Evolutionary conservation across 306 rosid species (phyloP).

Genomic region (Sechiopsis laciniata): DNA sequence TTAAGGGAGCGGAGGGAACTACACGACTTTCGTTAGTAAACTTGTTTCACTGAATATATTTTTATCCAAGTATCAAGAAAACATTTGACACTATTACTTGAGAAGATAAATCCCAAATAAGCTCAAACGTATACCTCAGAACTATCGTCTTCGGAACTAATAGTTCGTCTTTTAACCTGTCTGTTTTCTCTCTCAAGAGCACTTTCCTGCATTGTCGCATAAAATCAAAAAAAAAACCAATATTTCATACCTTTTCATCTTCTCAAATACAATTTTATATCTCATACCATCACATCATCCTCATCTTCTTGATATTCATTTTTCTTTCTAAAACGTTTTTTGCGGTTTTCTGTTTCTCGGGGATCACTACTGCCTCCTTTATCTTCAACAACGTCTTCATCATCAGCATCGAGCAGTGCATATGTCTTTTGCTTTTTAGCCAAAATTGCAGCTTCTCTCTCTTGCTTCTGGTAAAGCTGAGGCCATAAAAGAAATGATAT

Average conservation of each 20-base stretch:
- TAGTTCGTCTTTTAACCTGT: conserved; percentile 55
- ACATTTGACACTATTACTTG: background rate
- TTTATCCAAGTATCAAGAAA: background rate
- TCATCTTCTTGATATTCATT: conserved; percentile 54
- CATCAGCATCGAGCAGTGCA: conserved; percentile 61
- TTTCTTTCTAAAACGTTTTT: conserved; percentile 73
- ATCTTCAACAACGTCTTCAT: conserved; percentile 32
- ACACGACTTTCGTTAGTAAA: background rate
- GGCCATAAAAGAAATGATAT: conserved; percentile 1
- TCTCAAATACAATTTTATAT: conserved; percentile 30
- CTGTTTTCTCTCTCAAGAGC: conserved; percentile 42
- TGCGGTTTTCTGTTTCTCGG: conserved; percentile 36
- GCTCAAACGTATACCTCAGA: conserved; percentile 53
- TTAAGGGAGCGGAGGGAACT: conserved; percentile 5
- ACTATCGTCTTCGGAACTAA: conserved; percentile 47
- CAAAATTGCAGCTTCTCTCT: conserved; percentile 75
- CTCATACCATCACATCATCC: conserved; percentile 52
- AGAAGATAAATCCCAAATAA: background rate
- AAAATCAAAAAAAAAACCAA: conserved; percentile 32
- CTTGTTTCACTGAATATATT: conserved; percentile 20
- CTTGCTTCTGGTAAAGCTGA: conserved; percentile 77
- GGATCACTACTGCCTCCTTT: conserved; percentile 21
- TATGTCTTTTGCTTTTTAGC: conserved; percentile 67
- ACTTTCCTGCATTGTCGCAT: conserved; percentile 48
- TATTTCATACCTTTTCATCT: conserved; percentile 48